Evolutionary conservation across 177 flowering plant species (phyloP).

Genomic region (Telopea speciosissima): DNA sequence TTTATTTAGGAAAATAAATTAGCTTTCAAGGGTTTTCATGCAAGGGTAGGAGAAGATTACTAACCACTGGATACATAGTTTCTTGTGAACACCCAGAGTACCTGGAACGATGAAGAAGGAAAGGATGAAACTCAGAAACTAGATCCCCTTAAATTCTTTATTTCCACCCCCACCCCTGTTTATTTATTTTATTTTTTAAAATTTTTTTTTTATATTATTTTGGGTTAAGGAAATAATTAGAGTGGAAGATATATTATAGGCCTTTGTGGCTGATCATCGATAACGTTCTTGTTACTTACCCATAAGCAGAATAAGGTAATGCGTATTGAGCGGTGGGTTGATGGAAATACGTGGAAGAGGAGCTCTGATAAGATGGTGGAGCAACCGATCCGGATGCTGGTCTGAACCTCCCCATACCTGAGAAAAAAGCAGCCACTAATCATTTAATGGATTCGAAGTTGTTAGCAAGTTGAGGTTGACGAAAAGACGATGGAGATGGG

Average conservation of each 20-base stretch:
- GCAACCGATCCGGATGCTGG: conserved; percentile 30
- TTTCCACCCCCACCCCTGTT: no score
- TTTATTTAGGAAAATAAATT: neutral
- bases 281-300: conserved; percentile 24
- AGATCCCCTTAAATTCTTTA: no score
- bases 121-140: neutral
- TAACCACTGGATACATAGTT: conserved; percentile 48
- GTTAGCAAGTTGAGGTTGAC: neutral
- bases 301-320: conserved; percentile 55
- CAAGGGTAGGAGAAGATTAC: conserved; percentile 7
- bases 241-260: no score
- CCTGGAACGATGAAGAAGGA: conserved; percentile 22
- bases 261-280: no score
- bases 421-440: neutral
- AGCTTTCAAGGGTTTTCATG: neutral
- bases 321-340: conserved; percentile 43
- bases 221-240: no score
- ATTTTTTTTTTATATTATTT: no score
- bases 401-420: conserved; percentile 51
- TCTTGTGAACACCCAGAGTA: conserved; percentile 57
- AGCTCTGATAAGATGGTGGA: conserved; percentile 34
- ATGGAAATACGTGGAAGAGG: conserved; percentile 36
- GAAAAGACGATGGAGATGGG: neutral
- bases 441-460: neutral
- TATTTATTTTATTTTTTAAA: no score